phyloP scores from a whole-genome alignment of 2,329 filamentous ascomycete species.

The Alternaria sp. region DNA sequence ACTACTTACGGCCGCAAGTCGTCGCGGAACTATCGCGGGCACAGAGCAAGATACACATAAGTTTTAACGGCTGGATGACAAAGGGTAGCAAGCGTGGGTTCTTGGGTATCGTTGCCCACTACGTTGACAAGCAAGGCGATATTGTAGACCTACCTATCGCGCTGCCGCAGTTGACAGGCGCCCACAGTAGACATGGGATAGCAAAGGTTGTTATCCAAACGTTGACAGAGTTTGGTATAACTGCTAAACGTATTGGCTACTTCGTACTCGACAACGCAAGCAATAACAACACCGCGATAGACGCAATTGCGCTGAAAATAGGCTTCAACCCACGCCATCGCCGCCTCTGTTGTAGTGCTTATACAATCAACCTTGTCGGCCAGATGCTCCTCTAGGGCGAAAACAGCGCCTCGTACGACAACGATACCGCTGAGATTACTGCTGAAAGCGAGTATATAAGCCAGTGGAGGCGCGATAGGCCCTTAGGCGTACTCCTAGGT shows the following conservation, averaged over 20 bases:
- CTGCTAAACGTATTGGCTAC: constrained; percentile 5
- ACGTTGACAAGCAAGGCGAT: not conserved
- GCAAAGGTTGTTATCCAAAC: not conserved
- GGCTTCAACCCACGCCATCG: constrained; percentile 5
- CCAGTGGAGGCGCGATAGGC: not conserved
- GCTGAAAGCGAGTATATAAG: not conserved
- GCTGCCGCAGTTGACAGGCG: not conserved
- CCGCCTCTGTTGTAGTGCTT: constrained; percentile 9
- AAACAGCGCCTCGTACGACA: not conserved
- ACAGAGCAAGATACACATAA: not conserved
- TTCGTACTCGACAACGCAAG: constrained; percentile 15
- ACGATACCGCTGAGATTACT: not conserved
- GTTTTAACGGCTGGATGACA: constrained; percentile 16
- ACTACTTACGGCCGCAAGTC: not conserved
- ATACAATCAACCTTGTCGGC: constrained; percentile 17
- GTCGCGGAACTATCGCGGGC: not conserved
- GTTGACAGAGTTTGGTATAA: constrained; percentile 3
- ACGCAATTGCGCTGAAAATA: not conserved
- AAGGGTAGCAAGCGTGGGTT: constrained; percentile 15
- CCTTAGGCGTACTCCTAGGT: constrained; percentile 6
- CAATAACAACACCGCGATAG: constrained; percentile 10
- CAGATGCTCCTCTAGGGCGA: constrained; percentile 1
- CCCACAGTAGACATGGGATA: not conserved
- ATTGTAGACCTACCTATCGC: constrained; percentile 6
- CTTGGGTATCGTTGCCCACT: constrained; percentile 18